Evolutionary conservation across 2,329 filamentous ascomycete genomes (phyloP).

Genomic region (Paracamarosporium sp.): DNA sequence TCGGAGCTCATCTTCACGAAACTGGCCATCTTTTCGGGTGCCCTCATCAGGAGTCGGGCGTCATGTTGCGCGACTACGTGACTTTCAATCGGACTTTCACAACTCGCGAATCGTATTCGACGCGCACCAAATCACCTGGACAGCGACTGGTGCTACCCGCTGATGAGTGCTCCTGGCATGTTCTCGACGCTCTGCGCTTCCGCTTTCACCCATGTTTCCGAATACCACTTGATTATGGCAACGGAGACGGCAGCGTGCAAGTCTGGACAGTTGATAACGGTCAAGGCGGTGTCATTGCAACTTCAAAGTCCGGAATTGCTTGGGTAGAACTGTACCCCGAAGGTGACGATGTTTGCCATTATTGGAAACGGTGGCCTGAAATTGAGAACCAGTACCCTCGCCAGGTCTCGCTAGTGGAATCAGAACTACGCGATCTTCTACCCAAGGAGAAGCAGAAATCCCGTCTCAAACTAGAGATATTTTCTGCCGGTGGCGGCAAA

Average conservation of each 20-base stretch:
- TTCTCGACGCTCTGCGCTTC: conserved; percentile 87
- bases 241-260: conserved; percentile 77
- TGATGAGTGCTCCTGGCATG: conserved; percentile 92
- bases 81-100: conserved; percentile 84
- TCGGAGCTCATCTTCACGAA: conserved; percentile 91
- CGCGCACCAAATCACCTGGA: conserved; percentile 83
- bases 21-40: conserved; percentile 90
- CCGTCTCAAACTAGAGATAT: conserved; percentile 74
- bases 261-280: conserved; percentile 84
- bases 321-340: conserved; percentile 84
- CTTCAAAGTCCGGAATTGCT: conserved; percentile 80
- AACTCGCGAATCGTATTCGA: conserved; percentile 82
- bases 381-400: conserved; percentile 67
- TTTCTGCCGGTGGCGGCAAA: conserved; percentile 76
- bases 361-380: conserved; percentile 81
- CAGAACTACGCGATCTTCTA: conserved; percentile 73
- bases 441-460: conserved; percentile 76
- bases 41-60: conserved; percentile 85
- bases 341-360: conserved; percentile 79
- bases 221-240: conserved; percentile 70
- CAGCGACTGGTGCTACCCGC: conserved; percentile 72
- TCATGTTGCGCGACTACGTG: conserved; percentile 91
- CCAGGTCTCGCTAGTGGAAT: conserved; percentile 77
- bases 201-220: conserved; percentile 89
- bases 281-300: conserved; percentile 78